Percentiles rank a stretch among this genome's conserved stretches.
Conservation (phyloP, 2,329 filamentous ascomycete genomes). For the Domatiomyces globalis region DNA sequence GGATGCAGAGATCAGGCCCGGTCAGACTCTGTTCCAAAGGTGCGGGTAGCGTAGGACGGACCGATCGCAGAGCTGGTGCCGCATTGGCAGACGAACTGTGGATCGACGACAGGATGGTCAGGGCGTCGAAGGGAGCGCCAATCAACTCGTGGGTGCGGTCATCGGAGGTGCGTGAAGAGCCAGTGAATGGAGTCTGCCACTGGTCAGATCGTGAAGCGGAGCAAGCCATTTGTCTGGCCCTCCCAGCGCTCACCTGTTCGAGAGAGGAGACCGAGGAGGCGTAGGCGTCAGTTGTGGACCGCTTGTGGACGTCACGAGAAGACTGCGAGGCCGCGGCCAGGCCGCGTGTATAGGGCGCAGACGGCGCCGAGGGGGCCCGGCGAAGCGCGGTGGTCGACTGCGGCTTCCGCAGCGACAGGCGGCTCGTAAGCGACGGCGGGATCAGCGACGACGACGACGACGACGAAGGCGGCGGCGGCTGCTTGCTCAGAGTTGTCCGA, state of each 20-base stretch:
- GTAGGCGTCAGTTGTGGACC: conserved; percentile 33
- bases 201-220: conserved; percentile 23
- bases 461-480: conserved; percentile 23
- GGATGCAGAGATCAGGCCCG: conserved; percentile 42
- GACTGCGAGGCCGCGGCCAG: conserved; percentile 21
- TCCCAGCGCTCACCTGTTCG: conserved; percentile 27
- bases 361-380: conserved; percentile 34
- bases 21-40: conserved; percentile 35
- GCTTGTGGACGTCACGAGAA: conserved; percentile 23
- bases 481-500: conserved; percentile 23
- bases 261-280: conserved; percentile 35
- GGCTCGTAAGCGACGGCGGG: conserved; percentile 22
- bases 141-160: conserved; percentile 32
- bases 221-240: no score
- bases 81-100: conserved; percentile 8
- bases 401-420: conserved; percentile 28
- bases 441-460: neutral
- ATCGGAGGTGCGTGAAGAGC: conserved; percentile 16
- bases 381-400: conserved; percentile 31
- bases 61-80: conserved; percentile 13
- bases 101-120: conserved; percentile 26
- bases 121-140: conserved; percentile 30
- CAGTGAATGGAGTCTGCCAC: conserved; percentile 25
- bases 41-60: conserved; percentile 30
- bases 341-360: conserved; percentile 28